Evolutionary conservation across 768 basidiomycete species (phyloP).

Genomic region (Tulasnella sp.): DNA sequence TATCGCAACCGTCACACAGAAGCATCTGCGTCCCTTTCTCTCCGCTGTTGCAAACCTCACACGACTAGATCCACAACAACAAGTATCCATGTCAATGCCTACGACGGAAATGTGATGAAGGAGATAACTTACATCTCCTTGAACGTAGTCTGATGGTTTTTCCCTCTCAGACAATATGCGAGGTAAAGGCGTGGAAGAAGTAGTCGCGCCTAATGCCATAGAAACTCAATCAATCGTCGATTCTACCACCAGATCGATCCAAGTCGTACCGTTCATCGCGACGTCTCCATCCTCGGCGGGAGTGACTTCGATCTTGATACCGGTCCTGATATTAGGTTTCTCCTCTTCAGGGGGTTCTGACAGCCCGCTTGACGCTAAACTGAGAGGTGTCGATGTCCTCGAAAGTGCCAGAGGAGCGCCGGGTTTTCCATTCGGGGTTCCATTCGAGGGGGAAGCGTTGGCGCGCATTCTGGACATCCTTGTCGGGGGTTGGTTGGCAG

Average conservation of each 20-base stretch:
- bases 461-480: neutral
- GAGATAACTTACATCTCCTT: slow-evolving; percentile 15
- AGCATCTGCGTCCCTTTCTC: slow-evolving; percentile 87
- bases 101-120: slow-evolving; percentile 30
- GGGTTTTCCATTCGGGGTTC: neutral
- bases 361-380: slow-evolving; percentile 63
- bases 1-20: slow-evolving; percentile 79
- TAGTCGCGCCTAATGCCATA: neutral
- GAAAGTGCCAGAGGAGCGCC: neutral
- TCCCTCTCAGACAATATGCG: neutral
- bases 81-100: slow-evolving; percentile 20
- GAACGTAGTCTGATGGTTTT: neutral
- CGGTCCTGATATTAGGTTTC: slow-evolving; percentile 22
- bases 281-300: neutral
- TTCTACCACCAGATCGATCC: neutral
- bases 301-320: slow-evolving; percentile 3
- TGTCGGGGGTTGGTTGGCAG: neutral
- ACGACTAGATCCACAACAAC: slow-evolving; percentile 33
- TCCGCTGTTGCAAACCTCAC: slow-evolving; percentile 88
- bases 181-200: neutral
- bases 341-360: slow-evolving; percentile 73
- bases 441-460: neutral
- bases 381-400: slow-evolving; percentile 48
- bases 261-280: neutral
- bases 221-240: neutral